Percentiles rank a stretch among this genome's conserved stretches.
Evolutionary conservation across 1,284 basidiomycete genomes (phyloP).

Genomic region (Laetiporus sulphureus): DNA sequence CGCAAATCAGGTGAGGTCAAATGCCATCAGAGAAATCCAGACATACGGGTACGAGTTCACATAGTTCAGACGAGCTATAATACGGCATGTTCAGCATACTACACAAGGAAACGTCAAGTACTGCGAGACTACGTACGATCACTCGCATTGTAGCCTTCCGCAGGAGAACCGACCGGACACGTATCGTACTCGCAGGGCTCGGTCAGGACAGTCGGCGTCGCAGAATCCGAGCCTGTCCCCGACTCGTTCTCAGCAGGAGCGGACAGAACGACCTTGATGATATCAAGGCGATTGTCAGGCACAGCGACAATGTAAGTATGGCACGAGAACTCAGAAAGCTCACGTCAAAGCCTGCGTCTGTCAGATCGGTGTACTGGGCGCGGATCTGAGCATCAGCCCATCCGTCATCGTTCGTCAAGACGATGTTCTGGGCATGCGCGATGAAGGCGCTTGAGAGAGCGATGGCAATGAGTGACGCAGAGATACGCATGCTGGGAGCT

Average conservation of each 20-base stretch:
- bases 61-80: constrained; percentile 18
- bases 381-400: constrained; percentile 38
- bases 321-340: no score
- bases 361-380: constrained; percentile 32
- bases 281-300: no score
- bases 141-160: constrained; percentile 34
- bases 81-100: neutral
- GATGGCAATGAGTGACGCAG: neutral
- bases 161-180: constrained; percentile 35
- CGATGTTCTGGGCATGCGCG: constrained; percentile 16
- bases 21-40: neutral
- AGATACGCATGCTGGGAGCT: neutral
- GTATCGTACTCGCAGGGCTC: constrained; percentile 34
- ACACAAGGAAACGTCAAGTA: no score
- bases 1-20: neutral
- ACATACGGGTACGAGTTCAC: constrained; percentile 20
- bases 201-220: constrained; percentile 20
- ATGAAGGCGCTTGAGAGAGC: neutral
- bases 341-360: constrained; percentile 29
- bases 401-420: constrained; percentile 30
- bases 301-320: no score
- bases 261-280: constrained; percentile 37
- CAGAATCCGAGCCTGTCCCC: constrained; percentile 32
- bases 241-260: constrained; percentile 37
- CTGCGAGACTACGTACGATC: constrained; percentile 41